These are phyloP conservation scores for Cercospora nicotianae DNA, from an alignment of 2,329 filamentous ascomycete species.

Conservation along the genomic window DNA sequence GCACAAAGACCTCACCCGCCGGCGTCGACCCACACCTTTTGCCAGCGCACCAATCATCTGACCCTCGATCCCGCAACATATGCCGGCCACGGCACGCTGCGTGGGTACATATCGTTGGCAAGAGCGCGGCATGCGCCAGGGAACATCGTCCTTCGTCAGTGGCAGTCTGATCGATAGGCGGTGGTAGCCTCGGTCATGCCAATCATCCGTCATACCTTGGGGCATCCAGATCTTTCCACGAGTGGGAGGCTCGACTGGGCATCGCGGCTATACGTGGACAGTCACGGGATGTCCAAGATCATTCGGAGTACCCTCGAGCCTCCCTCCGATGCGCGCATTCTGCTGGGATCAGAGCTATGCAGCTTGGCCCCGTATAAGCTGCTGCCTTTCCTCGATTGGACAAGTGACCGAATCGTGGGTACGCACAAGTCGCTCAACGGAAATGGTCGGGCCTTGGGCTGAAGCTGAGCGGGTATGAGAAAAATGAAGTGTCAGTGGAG, in stretches of 20 bases:
- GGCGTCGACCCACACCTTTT: slow-evolving; percentile 1
- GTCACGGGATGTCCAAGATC: background rate
- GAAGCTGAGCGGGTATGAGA: background rate
- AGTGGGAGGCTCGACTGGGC: background rate
- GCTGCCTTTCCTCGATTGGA: background rate
- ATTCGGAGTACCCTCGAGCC: background rate
- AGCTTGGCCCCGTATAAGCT: background rate
- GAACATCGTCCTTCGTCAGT: background rate
- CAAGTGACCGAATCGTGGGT: background rate
- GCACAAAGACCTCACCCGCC: slow-evolving; percentile 12
- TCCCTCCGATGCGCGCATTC: background rate
- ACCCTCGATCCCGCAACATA: background rate
- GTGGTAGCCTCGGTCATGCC: slow-evolving; percentile 3
- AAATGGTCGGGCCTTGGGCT: background rate
- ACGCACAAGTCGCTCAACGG: background rate
- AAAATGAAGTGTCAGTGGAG: background rate
- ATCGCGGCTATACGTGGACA: background rate
- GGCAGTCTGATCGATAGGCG: background rate
- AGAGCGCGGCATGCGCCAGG: slow-evolving; percentile 13
- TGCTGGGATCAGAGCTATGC: background rate
- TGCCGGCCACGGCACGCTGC: slow-evolving; percentile 9
- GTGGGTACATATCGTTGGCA: slow-evolving; percentile 7
- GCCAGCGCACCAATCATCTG: slow-evolving; percentile 12
- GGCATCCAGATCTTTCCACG: background rate
- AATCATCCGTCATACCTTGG: background rate